Evolutionary conservation across 164 flowering plant genomes (phyloP), one percentile per base, ranked within the genome.

Genomic region (Magnolia changhungtana): DNA sequence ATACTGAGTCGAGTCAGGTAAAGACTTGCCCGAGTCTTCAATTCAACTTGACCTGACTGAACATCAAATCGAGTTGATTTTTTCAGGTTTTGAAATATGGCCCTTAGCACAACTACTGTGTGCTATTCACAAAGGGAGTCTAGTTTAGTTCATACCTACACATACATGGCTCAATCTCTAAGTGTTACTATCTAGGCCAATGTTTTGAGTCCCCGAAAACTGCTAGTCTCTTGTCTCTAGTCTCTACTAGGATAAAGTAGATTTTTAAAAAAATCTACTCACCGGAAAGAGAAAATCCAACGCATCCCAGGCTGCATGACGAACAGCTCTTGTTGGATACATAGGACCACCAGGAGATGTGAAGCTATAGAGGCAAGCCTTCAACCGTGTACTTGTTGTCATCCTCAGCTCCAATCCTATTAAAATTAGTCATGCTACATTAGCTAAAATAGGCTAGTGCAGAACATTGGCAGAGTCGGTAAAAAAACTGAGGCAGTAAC

Each of bases 341-440:
- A 91, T 92, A 50, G 98, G 99, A 76, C 97, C 99, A 75, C 99
- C 99, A 31, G 99, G 99, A 69, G 97, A 94, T 29, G 99, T 94
- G 83, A 91, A 94, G 84, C 99, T 96, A 78, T 96, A 96, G 79
- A 96, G 86, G 86, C 99, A 94, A n/a, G 98, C 84, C 73, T 94
- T 96, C 72, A 96, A 80, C 82, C 97, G 85, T 65, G 98, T 92
- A 82, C 98, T 96, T 24, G 98, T 92, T 0, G 94, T 83, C 99
- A 96, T 89, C 79, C 99, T 85, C 74, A 96, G 85, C 83, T 94
- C 98, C 82, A 94, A 74, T n/a, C 96, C 99, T 96, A 85, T 65
- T 74, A 49, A 78, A 74, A 63, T 63, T 24, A 71, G 58, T 21
- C 23, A 52, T 50, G 63, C 20, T 27, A 50, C 20, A 58, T 69